A percentile compares a stretch with the other conserved stretches of the same genome.
Conservation (phyloP, 306 rosid species). For the Cicer arietinum region DNA sequence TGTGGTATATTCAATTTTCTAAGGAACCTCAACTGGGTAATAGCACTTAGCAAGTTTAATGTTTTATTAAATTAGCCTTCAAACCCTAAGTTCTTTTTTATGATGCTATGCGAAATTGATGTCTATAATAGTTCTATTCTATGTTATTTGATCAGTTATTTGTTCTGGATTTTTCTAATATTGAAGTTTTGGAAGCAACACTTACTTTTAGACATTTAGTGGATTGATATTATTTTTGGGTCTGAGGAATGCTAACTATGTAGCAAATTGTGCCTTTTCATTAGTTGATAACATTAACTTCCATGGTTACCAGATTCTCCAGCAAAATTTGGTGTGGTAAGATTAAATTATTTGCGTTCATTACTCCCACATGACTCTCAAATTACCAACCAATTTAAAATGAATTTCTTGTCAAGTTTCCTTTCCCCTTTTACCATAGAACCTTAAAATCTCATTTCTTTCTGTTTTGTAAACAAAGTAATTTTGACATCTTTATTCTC, state of each 20-base stretch:
- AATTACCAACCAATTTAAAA: too few species aligned
- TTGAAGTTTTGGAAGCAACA: too few species aligned
- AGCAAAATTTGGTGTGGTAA: not conserved
- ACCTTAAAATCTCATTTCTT: not conserved
- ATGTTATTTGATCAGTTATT: not conserved
- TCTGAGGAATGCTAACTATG: too few species aligned
- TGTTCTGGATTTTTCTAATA: not conserved
- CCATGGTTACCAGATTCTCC: not conserved
- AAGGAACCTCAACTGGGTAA: not conserved
- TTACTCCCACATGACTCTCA: too few species aligned
- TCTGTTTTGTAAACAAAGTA: too few species aligned
- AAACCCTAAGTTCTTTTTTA: not conserved
- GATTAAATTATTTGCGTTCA: not conserved
- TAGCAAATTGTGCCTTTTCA: not conserved
- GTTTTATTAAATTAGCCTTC: not conserved
- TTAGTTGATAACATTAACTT: not conserved
- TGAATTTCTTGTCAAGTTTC: too few species aligned
- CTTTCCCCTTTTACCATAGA: not conserved
- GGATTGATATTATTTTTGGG: too few species aligned
- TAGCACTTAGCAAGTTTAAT: not conserved
- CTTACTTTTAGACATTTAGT: too few species aligned
- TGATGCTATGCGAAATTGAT: not conserved
- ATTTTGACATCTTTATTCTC: too few species aligned
- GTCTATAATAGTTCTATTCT: not conserved
- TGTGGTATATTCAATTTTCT: not conserved